Base-by-base conservation (phyloP, 495 filamentous ascomycete species). In the Penicillium coprophilum region DNA sequence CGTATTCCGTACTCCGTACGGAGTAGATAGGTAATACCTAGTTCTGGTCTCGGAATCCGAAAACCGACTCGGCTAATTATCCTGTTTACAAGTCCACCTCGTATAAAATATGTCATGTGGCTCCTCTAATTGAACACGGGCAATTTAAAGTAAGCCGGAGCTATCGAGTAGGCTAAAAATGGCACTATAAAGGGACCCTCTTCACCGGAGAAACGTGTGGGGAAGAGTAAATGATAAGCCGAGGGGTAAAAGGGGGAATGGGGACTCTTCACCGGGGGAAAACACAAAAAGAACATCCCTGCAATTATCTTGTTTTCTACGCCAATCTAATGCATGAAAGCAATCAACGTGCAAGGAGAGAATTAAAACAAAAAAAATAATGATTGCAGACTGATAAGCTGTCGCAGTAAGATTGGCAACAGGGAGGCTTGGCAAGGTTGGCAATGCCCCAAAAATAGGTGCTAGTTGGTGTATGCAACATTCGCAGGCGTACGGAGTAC, bases 121-220 rank as follows among this genome's bases (percentile, higher is more conserved):
- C 34, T 36, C 3, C 47, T 36, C 12, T 45, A 15, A 63, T 63
- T 60, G 56, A 60, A 23, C 21, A 28, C 12, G 47, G 17, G 39
- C 28, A 44, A 19, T 17, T n/a, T 44, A 55, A 28, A 50, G 45
- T 49, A 48, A 46, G 46, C 55, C 50, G 45, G 43, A 43, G 54
- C 9, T 19, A 57, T 50, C 46, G 32, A 49, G 53, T 31, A 46
- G 30, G 13, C 15, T 28, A 39, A 34, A 53, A 52, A 34, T 55
- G 58, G 58, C 53, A 40, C 60, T 58, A 53, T 62, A 34, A 23
- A 49, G 56, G 58, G 46, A 5, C 5, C 5, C 56, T 60, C 58
- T 67, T 64, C 58, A 64, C 58, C 61, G n/a, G 58, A 27, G 31
- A 57, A 45, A 53, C 30, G 41, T 64, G 64, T 49, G 58, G 58